Percentiles rank a stretch among this genome's conserved stretches.
Conservation (phyloP, 1,284 basidiomycete genomes). For the Hymenochaete sp. region DNA sequence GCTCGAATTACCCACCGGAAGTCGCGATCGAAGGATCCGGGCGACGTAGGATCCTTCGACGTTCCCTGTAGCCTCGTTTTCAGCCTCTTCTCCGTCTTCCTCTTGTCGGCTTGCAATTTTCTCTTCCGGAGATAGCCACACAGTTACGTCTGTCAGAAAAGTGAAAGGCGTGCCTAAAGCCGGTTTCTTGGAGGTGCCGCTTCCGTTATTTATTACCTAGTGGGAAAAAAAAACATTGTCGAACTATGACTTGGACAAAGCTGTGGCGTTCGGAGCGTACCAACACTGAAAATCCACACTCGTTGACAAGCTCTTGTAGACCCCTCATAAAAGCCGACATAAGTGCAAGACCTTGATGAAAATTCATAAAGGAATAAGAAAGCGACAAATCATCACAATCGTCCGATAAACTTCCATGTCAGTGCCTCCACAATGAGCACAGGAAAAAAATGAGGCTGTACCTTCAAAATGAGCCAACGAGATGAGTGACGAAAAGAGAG, state of each 20-base stretch:
- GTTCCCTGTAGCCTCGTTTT: too few species aligned
- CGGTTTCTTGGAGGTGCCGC: too few species aligned
- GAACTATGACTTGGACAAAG: too few species aligned
- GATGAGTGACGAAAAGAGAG: conserved; percentile 57
- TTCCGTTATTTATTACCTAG: too few species aligned
- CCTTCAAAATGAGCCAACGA: conserved; percentile 59
- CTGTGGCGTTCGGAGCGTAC: too few species aligned
- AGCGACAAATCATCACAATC: too few species aligned
- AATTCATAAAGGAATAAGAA: too few species aligned
- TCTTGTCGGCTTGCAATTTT: background rate
- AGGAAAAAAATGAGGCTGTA: conserved; percentile 14
- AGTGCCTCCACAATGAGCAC: background rate
- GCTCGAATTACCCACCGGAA: conserved; percentile 2
- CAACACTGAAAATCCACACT: conserved; percentile 38
- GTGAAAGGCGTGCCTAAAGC: conserved; percentile 67
- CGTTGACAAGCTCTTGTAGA: conserved; percentile 43
- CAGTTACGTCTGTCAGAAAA: conserved; percentile 59
- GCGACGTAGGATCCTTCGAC: too few species aligned
- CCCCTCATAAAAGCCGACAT: conserved; percentile 66
- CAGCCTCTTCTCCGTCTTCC: too few species aligned
- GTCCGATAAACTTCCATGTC: too few species aligned
- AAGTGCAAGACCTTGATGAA: conserved; percentile 53
- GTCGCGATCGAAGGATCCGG: conserved; percentile 11
- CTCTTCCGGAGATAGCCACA: conserved; percentile 45
- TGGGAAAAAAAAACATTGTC: too few species aligned